phyloP scores from a whole-genome alignment of 2,329 filamentous ascomycete species.

The Fusarium sp. region DNA sequence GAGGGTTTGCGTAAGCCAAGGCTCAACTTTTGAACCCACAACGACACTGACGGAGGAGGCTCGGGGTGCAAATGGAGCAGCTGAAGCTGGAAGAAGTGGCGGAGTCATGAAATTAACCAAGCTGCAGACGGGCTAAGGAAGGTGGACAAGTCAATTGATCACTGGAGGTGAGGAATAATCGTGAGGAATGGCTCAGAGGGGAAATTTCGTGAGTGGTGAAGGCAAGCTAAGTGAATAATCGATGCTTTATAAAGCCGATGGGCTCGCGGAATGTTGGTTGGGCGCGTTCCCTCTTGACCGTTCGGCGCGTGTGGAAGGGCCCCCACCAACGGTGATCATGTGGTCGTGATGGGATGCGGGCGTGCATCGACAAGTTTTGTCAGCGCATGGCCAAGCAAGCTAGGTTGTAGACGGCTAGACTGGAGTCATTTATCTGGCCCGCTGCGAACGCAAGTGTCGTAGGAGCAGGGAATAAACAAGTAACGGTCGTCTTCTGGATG shows the following conservation, averaged over 20 bases:
- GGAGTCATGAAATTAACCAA: constrained; percentile 77
- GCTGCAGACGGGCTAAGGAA: not conserved
- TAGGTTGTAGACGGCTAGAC: no score
- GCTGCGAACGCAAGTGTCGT: no score
- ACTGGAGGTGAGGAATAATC: not conserved
- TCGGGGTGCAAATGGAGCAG: constrained; percentile 93
- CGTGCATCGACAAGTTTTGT: not conserved
- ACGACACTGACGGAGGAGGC: constrained; percentile 93
- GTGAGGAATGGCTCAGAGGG: not conserved
- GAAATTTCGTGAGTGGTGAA: not conserved
- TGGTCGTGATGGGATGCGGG: not conserved
- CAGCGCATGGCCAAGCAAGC: no score
- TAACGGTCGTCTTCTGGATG: not conserved
- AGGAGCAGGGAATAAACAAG: not conserved
- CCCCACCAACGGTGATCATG: not conserved
- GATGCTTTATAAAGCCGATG: not conserved
- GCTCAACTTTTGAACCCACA: constrained; percentile 91
- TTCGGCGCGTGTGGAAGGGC: not conserved
- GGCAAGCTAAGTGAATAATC: not conserved
- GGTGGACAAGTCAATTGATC: not conserved
- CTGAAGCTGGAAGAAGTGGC: constrained; percentile 92
- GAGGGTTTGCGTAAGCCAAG: constrained; percentile 95
- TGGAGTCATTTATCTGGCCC: no score
- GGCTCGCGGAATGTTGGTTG: not conserved
- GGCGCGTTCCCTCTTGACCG: not conserved